Base-by-base conservation (phyloP, 139 green algal species). In the Closterium sp. region DNA sequence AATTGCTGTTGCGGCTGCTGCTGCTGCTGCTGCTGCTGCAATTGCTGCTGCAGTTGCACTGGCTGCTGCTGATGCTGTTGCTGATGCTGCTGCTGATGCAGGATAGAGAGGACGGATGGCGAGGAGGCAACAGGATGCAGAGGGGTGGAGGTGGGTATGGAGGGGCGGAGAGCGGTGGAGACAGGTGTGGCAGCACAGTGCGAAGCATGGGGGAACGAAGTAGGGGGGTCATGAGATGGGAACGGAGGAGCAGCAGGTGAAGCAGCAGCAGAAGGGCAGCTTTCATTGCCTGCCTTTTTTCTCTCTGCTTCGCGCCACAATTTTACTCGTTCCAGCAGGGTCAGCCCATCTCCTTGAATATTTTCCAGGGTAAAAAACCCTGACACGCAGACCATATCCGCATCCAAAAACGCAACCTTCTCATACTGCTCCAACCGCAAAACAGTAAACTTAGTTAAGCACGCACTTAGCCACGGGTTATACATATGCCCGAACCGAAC, bases 401-500 rank as follows among this genome's bases (percentile, higher is more conserved):
- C 89, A 27, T 91, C 89, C 7, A 91, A 29, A 86, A 91, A 86
- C 19, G 89, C 89, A 70, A 91, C 38, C 84, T 91, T 91, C 24
- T 91, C 38, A 21, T 91, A 91, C 89, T 88, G 32, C 31, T 42
- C 22, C 29, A 91, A 27, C 19, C 31, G 21, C 22, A 91, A 31
- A 42, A 88, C 89, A 10, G 73, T 87, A 31, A 91, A 91, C 84
- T 91, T 91, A 30, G 89, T 91, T 86, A 91, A 87, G 38, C 89
- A 91, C 7, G 21, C 34, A 24, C 84, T 27, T 38, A 91, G 22
- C 89, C 89, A 91, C 31, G 89, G 89, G 21, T 27, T 29, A 29
- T 91, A 91, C 89, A 91, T 91, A 21, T 91, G 89, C 5, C 89
- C 89, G 42, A 91, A 91, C 29, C 89, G 89, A 27, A n/a, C 24